Percentiles rank a stretch among this genome's conserved stretches.
These are phyloP conservation scores for Sporothrix dimorphospora DNA, from an alignment of 2,329 filamentous ascomycete genomes.

Conservation along the genomic window DNA sequence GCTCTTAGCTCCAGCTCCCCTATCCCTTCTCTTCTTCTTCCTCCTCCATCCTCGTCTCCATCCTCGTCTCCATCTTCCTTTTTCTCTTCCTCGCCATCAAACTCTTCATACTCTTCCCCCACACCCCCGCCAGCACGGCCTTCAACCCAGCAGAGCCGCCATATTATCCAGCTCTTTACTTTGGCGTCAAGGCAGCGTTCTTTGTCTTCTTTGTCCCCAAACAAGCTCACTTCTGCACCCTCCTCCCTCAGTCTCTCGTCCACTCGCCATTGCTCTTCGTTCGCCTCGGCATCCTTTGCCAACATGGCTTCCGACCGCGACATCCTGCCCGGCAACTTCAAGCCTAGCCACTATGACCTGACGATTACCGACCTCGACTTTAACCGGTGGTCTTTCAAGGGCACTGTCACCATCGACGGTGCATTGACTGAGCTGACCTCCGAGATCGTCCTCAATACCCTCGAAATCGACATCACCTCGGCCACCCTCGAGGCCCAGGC, in stretches of 20 bases:
- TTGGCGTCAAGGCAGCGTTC: not conserved
- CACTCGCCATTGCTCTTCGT: not conserved
- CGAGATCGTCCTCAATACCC: conserved; percentile 80
- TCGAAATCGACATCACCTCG: conserved; percentile 76
- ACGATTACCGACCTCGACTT: conserved; percentile 84
- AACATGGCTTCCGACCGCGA: conserved; percentile 61
- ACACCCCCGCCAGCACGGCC: not conserved
- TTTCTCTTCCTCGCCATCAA: not conserved
- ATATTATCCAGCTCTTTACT: not conserved
- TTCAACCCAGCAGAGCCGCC: not conserved
- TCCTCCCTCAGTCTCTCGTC: not conserved
- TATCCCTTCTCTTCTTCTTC: not conserved
- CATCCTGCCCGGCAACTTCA: conserved; percentile 66
- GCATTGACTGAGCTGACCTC: conserved; percentile 72
- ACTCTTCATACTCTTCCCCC: not conserved
- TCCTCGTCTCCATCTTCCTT: not conserved
- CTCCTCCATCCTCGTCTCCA: not conserved
- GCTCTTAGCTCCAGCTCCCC: not conserved
- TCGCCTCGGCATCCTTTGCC: conserved; percentile 25
- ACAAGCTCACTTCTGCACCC: not conserved
- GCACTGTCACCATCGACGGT: conserved; percentile 75
- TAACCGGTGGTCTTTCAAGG: conserved; percentile 74
- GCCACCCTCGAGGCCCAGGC: conserved; percentile 63
- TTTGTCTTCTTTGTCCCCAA: not conserved
- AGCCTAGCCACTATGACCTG: conserved; percentile 83